Evolutionary conservation across 2,329 filamentous ascomycete species (phyloP).

Genomic region (Berkeleyomyces rouxiae): DNA sequence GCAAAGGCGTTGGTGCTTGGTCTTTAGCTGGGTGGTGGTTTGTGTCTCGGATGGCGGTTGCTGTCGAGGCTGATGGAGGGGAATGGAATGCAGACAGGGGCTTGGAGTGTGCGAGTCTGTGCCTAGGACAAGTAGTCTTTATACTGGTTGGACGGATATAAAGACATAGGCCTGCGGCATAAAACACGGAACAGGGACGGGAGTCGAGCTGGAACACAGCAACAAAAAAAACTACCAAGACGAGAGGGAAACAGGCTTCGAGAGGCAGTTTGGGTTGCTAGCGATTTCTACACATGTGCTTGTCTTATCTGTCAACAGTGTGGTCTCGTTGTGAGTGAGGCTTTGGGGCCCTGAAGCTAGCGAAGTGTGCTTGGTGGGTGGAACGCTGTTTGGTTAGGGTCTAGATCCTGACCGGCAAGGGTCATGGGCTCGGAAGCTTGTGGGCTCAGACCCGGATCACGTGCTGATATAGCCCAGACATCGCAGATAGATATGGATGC

Average conservation of each 20-base stretch:
- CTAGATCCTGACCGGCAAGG: neutral
- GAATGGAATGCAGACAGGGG: constrained; percentile 4
- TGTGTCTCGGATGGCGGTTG: constrained; percentile 1
- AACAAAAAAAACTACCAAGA: neutral
- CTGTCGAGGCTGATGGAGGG: constrained; percentile 7
- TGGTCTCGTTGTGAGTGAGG: neutral
- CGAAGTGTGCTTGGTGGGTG: neutral
- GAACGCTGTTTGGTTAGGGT: neutral
- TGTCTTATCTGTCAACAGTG: too few relatives aligned
- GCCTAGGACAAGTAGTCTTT: neutral
- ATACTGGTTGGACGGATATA: neutral
- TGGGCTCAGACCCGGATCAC: neutral
- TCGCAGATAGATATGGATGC: too few relatives aligned
- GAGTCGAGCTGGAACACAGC: neutral
- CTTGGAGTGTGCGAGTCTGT: neutral
- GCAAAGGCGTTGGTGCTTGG: neutral
- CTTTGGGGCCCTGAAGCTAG: neutral
- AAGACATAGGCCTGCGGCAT: too few relatives aligned
- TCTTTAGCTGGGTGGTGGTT: neutral
- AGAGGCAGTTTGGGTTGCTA: too few relatives aligned
- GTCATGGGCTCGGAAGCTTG: too few relatives aligned
- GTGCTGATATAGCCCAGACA: neutral
- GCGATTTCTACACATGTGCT: too few relatives aligned
- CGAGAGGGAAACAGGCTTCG: neutral
- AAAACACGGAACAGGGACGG: neutral